A percentile compares a stretch with the other conserved stretches of the same genome.
These are phyloP conservation scores for Cucumis melo DNA, from an alignment of 306 rosid genomes.

Conservation along the genomic window DNA sequence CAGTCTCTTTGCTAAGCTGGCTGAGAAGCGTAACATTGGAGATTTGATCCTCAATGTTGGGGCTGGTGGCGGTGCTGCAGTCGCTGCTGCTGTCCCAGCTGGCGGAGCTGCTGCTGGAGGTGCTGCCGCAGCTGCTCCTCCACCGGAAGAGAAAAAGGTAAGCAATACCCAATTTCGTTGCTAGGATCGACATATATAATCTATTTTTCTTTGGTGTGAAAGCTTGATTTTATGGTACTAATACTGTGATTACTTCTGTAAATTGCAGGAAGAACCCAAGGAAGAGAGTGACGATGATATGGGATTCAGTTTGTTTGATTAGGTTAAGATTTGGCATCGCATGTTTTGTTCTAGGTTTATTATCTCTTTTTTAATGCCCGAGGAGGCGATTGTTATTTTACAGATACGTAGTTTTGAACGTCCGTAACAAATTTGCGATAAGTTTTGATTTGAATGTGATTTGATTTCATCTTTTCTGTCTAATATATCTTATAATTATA, in stretches of 20 bases:
- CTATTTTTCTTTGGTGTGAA: too few species aligned
- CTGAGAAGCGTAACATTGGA: slow-evolving; percentile 45
- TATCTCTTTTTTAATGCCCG: not conserved
- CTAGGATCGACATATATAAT: not conserved
- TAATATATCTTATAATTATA: not conserved
- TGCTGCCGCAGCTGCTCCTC: slow-evolving; percentile 44
- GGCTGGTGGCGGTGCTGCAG: slow-evolving; percentile 50
- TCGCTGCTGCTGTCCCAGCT: slow-evolving; percentile 36
- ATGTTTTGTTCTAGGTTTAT: not conserved
- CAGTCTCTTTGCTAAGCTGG: slow-evolving; percentile 57
- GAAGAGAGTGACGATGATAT: slow-evolving; percentile 58
- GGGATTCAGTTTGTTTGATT: slow-evolving; percentile 56
- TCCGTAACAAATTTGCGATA: not conserved
- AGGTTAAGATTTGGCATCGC: not conserved
- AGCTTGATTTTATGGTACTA: not conserved
- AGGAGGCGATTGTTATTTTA: not conserved
- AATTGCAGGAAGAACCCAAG: slow-evolving; percentile 37
- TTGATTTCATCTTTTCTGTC: not conserved
- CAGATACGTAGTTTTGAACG: not conserved
- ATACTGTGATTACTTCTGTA: not conserved
- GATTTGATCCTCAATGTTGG: slow-evolving; percentile 58
- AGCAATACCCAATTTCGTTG: not conserved
- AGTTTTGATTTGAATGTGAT: not conserved
- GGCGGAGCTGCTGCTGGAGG: slow-evolving; percentile 20
- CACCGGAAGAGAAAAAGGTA: slow-evolving; percentile 72